Evolutionary conservation across 179 eudicot species (phyloP).

Genomic region (Heliamphora pulchella): DNA sequence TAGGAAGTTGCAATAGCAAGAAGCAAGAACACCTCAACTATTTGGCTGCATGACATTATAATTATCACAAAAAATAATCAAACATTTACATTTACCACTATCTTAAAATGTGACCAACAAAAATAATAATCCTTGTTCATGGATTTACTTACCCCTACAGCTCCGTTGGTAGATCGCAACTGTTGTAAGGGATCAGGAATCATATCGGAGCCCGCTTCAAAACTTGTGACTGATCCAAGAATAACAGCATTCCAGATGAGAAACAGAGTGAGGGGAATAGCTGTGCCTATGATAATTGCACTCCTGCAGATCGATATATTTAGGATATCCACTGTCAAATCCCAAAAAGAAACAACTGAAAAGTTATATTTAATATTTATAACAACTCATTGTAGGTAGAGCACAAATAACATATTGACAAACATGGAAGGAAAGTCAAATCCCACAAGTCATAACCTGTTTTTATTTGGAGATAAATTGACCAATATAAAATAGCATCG

Average conservation of each 20-base stretch:
- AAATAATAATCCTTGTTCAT: background rate
- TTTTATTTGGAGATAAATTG: too few species aligned
- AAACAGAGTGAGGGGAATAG: slow-evolving; percentile 72
- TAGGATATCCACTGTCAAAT: background rate
- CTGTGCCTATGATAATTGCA: slow-evolving; percentile 73
- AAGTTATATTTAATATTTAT: background rate
- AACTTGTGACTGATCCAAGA: slow-evolving; percentile 60
- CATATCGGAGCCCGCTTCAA: slow-evolving; percentile 36
- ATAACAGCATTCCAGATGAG: slow-evolving; percentile 92
- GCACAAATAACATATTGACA: slow-evolving; percentile 4
- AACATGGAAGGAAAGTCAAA: slow-evolving; percentile 1
- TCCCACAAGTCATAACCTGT: background rate
- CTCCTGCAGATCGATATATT: slow-evolving; percentile 41
- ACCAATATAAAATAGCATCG: too few species aligned
- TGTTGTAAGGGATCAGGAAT: slow-evolving; percentile 66
- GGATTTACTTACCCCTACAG: slow-evolving; percentile 55
- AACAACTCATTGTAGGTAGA: background rate
- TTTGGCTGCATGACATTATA: slow-evolving; percentile 54
- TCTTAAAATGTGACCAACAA: background rate
- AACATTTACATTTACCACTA: background rate
- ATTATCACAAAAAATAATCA: background rate
- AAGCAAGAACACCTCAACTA: slow-evolving; percentile 77
- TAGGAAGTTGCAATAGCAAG: slow-evolving; percentile 89
- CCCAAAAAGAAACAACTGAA: background rate
- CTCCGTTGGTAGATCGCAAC: slow-evolving; percentile 60